Conservation (phyloP, 495 filamentous ascomycete genomes). For the Letharia columbiana region DNA sequence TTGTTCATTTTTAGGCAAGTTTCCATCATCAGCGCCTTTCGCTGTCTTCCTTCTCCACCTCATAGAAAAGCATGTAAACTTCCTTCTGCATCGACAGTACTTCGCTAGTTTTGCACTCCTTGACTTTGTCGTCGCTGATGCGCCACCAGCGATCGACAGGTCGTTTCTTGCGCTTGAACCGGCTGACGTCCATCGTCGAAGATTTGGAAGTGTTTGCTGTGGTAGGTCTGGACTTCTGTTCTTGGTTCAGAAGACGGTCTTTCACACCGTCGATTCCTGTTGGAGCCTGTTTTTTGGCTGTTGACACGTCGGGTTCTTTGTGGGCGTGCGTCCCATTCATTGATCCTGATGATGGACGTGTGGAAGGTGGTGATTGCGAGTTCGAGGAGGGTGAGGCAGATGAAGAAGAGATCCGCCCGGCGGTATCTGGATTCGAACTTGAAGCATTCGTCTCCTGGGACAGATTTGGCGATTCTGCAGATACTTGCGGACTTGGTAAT, state of each 20-base stretch:
- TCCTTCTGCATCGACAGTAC: conserved; percentile 90
- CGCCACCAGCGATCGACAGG: conserved; percentile 84
- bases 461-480: not conserved
- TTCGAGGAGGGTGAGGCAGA: conserved; percentile 37
- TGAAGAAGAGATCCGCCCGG: conserved; percentile 2
- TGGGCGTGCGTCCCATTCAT: not conserved
- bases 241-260: conserved; percentile 2
- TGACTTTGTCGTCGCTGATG: conserved; percentile 95
- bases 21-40: not conserved
- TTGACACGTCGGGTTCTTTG: conserved; percentile 4
- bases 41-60: conserved; percentile 46
- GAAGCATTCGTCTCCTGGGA: conserved; percentile 18
- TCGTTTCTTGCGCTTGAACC: conserved; percentile 41
- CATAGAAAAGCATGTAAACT: conserved; percentile 95
- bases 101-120: conserved; percentile 83
- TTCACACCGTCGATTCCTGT: not conserved
- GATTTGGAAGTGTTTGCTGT: conserved; percentile 10
- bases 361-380: conserved; percentile 25
- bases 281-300: not conserved
- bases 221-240: conserved; percentile 4
- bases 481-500: conserved; percentile 37
- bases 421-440: conserved; percentile 10
- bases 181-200: conserved; percentile 13
- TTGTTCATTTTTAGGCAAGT: not conserved
- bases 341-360: conserved; percentile 21